A percentile compares a stretch with the other conserved stretches of the same genome.
Evolutionary conservation across 1,139 yeast species (phyloP).

Genomic region (Taiozyma sp.): DNA sequence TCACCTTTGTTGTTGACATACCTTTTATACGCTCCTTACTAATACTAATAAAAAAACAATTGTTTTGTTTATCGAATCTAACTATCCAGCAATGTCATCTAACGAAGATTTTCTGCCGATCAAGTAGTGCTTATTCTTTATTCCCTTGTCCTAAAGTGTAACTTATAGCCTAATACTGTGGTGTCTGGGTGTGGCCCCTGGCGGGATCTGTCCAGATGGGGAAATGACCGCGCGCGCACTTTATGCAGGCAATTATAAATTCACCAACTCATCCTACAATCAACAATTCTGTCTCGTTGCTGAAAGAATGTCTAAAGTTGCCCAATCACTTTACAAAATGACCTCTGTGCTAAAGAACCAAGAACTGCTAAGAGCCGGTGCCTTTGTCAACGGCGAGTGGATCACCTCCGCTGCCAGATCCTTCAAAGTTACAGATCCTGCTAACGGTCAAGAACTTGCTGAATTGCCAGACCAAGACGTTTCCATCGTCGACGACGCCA

Average conservation of each 20-base stretch:
- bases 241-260: background rate
- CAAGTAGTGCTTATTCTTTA: too few species aligned
- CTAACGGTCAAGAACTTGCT: slow-evolving; percentile 53
- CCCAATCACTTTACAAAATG: background rate
- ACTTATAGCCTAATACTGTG: too few species aligned
- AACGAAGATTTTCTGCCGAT: too few species aligned
- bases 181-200: background rate
- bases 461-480: slow-evolving; percentile 48
- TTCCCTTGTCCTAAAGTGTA: too few species aligned
- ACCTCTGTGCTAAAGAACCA: slow-evolving; percentile 32
- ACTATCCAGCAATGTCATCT: too few species aligned
- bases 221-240: background rate
- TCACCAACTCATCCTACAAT: background rate
- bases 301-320: background rate
- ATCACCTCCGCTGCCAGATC: slow-evolving; percentile 44
- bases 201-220: background rate
- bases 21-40: background rate
- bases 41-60: too few species aligned
- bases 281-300: too few species aligned
- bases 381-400: slow-evolving; percentile 74
- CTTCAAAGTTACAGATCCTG: slow-evolving; percentile 74
- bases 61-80: background rate
- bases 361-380: slow-evolving; percentile 49
- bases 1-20: background rate
- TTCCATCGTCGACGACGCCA: slow-evolving; percentile 51